Conservation (phyloP, 257 asterid species). For the Solanum lycopersicoides region DNA sequence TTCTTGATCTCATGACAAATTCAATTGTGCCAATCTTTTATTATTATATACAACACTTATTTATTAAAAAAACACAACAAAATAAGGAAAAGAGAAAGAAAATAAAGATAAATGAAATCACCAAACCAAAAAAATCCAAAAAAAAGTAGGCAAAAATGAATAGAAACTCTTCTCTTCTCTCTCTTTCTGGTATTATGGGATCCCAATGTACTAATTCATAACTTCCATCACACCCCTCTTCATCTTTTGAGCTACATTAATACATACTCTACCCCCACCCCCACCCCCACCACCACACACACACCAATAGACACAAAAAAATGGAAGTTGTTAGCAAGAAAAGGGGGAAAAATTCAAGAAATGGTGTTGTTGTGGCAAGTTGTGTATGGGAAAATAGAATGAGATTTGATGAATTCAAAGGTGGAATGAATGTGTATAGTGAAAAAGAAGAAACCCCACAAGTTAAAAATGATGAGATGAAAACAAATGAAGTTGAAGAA, state of each 20-base stretch:
- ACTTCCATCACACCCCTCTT: slow-evolving; percentile 20
- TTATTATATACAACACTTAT: too few relatives aligned
- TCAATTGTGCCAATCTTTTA: background rate
- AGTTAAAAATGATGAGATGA: slow-evolving; percentile 1
- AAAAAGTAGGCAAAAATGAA: background rate
- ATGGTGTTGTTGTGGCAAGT: slow-evolving; percentile 35
- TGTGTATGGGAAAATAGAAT: slow-evolving; percentile 90
- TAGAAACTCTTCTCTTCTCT: background rate
- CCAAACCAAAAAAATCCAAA: background rate
- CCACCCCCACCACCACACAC: too few relatives aligned
- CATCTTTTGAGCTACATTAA: slow-evolving; percentile 28
- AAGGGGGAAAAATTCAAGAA: slow-evolving; percentile 40
- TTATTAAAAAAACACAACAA: background rate
- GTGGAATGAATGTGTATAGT: slow-evolving; percentile 55
- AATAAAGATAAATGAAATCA: background rate
- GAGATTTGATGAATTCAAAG: slow-evolving; percentile 60
- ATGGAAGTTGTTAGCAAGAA: slow-evolving; percentile 42
- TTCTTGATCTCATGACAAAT: background rate
- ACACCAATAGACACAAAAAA: too few relatives aligned
- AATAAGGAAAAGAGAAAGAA: background rate
- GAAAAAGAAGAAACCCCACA: slow-evolving; percentile 6
- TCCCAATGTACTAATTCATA: slow-evolving; percentile 29
- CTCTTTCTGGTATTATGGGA: slow-evolving; percentile 2
- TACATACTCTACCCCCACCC: background rate
- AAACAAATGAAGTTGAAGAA: slow-evolving; percentile 6